Conservation (phyloP, 2,329 filamentous ascomycete species). For the Dactylella cylindrospora region DNA sequence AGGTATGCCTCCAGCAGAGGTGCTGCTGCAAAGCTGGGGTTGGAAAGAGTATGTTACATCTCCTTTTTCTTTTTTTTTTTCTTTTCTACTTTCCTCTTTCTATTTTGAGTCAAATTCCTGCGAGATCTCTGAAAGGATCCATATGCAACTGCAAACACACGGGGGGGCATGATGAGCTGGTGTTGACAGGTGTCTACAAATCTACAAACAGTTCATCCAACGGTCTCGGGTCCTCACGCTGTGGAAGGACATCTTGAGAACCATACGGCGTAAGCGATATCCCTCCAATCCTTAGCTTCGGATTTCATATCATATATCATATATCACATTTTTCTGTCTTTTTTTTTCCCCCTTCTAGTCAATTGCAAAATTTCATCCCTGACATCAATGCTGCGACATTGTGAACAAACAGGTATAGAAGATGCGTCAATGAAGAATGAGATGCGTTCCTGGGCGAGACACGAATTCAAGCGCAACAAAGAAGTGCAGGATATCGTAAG, state of each 20-base stretch:
- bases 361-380: no score
- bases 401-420: slow-evolving; percentile 35
- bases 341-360: no score
- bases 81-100: no score
- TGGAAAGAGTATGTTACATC: slow-evolving; percentile 40
- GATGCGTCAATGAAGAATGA: slow-evolving; percentile 23
- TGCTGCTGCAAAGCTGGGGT: slow-evolving; percentile 19
- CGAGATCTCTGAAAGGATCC: slow-evolving; percentile 2
- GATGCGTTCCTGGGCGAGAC: slow-evolving; percentile 40
- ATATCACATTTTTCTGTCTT: neutral
- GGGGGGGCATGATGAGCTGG: neutral
- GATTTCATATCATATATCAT: neutral
- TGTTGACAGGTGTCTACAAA: slow-evolving; percentile 23
- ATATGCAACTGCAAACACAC: neutral
- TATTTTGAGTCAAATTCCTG: slow-evolving; percentile 5
- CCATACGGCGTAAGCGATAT: slow-evolving; percentile 19
- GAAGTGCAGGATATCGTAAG: slow-evolving; percentile 31
- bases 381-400: no score
- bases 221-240: slow-evolving; percentile 28
- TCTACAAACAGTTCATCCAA: slow-evolving; percentile 37
- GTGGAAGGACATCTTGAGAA: slow-evolving; percentile 38
- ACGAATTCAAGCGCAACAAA: slow-evolving; percentile 42
- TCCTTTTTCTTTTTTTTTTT: no score
- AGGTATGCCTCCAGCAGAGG: slow-evolving; percentile 32
- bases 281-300: neutral